Evolutionary conservation across 306 rosid genomes (phyloP).

Genomic region (Vigna trinervia): DNA sequence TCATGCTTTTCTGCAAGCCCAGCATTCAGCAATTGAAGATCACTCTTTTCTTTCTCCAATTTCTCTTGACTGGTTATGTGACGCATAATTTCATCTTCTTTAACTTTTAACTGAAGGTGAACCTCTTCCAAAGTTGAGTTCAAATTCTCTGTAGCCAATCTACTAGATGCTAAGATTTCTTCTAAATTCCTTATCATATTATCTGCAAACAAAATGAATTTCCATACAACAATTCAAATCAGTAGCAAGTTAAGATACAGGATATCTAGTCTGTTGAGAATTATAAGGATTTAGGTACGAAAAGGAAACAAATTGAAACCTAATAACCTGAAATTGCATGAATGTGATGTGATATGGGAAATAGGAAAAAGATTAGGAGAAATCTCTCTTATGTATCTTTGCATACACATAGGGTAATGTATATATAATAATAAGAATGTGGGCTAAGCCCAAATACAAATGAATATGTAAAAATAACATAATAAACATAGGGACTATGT

Average conservation of each 20-base stretch:
- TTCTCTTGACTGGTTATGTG: constrained; percentile 55
- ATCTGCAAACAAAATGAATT: constrained; percentile 62
- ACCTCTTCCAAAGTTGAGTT: constrained; percentile 66
- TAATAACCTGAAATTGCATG: constrained; percentile 9
- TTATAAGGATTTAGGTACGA: constrained; percentile 14
- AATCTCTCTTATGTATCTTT: too few relatives aligned
- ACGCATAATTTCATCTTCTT: constrained; percentile 66
- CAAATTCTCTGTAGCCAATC: constrained; percentile 65
- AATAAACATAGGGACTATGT: too few relatives aligned
- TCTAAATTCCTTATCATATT: constrained; percentile 65
- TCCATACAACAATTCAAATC: constrained; percentile 38
- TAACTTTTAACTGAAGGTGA: constrained; percentile 61
- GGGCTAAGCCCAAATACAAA: too few relatives aligned
- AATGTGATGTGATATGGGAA: neutral
- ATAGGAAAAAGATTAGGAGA: too few relatives aligned
- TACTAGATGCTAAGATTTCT: constrained; percentile 61
- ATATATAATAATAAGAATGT: too few relatives aligned
- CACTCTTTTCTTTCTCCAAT: constrained; percentile 66
- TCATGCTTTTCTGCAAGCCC: constrained; percentile 64
- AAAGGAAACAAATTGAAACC: neutral
- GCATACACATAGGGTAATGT: too few relatives aligned
- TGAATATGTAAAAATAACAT: too few relatives aligned
- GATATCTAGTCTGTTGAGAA: constrained; percentile 25
- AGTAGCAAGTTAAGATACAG: constrained; percentile 26
- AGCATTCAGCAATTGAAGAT: constrained; percentile 57